Evolutionary conservation across 78 protist genomes (phyloP).

Genomic region (Chrysochromulina parva): DNA sequence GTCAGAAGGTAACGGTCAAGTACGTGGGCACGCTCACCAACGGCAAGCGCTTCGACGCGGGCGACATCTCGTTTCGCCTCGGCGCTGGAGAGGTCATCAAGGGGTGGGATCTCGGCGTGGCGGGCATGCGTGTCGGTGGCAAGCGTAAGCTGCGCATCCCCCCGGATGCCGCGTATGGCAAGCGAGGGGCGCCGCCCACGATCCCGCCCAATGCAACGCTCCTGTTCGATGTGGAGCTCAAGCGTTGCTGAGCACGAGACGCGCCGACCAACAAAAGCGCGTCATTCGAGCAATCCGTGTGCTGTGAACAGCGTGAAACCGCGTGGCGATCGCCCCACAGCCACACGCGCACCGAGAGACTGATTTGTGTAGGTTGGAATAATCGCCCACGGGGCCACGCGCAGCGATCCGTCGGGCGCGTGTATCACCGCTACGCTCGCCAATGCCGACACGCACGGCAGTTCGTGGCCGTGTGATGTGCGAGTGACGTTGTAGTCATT

Average conservation of each 20-base stretch:
- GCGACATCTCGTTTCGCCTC: background rate
- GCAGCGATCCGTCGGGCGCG: too few species aligned
- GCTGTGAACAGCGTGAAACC: too few species aligned
- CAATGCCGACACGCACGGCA: too few species aligned
- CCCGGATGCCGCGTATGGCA: conserved; percentile 52
- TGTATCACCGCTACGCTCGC: too few species aligned
- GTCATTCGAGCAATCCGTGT: too few species aligned
- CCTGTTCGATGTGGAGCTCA: conserved; percentile 29
- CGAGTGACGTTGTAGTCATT: too few species aligned
- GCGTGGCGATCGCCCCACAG: too few species aligned
- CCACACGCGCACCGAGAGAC: too few species aligned
- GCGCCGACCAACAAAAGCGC: too few species aligned
- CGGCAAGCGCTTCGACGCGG: conserved; percentile 70
- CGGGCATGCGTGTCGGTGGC: conserved; percentile 75
- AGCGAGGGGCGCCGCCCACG: conserved; percentile 12
- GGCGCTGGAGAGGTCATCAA: conserved; percentile 68
- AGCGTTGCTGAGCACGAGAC: conserved; percentile 9
- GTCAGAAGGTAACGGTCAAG: conserved; percentile 63
- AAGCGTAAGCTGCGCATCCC: conserved; percentile 67
- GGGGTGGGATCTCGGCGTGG: conserved; percentile 86
- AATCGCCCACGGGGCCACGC: too few species aligned
- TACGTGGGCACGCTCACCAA: conserved; percentile 69
- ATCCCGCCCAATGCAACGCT: conserved; percentile 28
- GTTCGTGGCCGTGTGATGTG: too few species aligned
- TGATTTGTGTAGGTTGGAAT: too few species aligned